Evolutionary conservation across 768 basidiomycete genomes (phyloP), one percentile per base, ranked within the genome.

Genomic region (Agrocybe praecox): DNA sequence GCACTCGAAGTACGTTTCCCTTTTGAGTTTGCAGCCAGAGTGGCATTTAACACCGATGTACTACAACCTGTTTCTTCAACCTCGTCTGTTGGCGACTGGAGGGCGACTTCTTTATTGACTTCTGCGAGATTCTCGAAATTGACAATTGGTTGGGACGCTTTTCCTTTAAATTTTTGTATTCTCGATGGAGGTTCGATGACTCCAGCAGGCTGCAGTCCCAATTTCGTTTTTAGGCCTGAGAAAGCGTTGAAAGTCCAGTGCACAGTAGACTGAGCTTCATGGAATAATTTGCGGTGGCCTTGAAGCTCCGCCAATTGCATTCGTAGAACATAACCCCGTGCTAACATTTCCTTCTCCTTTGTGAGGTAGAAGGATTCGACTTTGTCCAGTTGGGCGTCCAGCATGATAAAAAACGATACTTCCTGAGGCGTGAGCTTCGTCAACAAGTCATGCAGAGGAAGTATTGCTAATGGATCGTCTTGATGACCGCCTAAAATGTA

Each of bases 371-470:
- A 99, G 0, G 75, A 72, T 57, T 92, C 91, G 12, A 98, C 85
- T 69, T 96, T 97, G 19, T 88, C 85, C 2, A 98, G 76, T 67
- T 99, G 88, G 0, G 67, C 67, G 62, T 97, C 91, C 7, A 98
- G 78, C 21, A 85, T 76, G 2, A 83, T 79, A 57, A 98, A 92
- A 74, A 97, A 98, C 6, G 76, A 76, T 26, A 72, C 66, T 65
- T 96, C 89, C 21, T 80, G 72, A 0, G 84, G 77, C 12, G 85
- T 79, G 18, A 95, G 75, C 10, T 78, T 69, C 5, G 80, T 76
- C 17, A 90, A 67, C 22, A 91, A 70, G 19, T 80, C 74, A 21
- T 70, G 73, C 15, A 86, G 59, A 2, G 82, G 71, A 2, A 79
- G 67, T 2, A 69, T 63, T 1, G 71, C 62, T 18, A 66, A 55